These are phyloP conservation scores for Solanum tarijense DNA, from an alignment of 257 asterid genomes.

Conservation along the genomic window DNA sequence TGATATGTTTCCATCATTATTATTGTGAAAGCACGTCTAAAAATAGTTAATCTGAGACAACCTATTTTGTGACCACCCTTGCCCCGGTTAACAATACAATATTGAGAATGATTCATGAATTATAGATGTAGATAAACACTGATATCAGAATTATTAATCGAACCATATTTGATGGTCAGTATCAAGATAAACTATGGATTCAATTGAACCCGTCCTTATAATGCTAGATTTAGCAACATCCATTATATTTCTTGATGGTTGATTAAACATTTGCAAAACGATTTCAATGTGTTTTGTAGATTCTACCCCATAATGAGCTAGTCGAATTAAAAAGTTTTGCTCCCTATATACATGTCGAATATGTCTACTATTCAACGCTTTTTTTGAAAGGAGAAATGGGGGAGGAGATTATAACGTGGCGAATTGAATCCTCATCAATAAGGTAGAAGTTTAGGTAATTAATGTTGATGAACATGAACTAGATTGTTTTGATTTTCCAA, in stretches of 20 bases:
- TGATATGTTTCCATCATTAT: not conserved
- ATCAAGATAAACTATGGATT: not conserved
- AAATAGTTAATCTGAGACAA: not conserved
- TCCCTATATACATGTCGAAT: too few species aligned
- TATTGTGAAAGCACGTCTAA: not conserved
- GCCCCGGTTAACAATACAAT: not conserved
- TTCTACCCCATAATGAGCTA: not conserved
- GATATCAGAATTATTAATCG: not conserved
- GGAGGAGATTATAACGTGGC: accelerated
- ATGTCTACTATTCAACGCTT: not conserved
- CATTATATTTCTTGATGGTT: not conserved
- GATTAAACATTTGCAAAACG: not conserved
- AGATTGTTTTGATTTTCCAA: not conserved
- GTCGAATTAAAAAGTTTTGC: too few species aligned
- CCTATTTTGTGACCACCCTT: not conserved
- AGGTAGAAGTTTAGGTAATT: not conserved
- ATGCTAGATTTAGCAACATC: not conserved
- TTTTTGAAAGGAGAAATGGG: too few species aligned
- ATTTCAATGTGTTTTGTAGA: not conserved
- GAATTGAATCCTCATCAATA: too few species aligned
- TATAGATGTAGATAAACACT: not conserved
- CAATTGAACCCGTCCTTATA: too few species aligned
- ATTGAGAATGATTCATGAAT: not conserved
- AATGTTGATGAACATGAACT: not conserved
- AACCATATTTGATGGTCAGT: not conserved